A percentile compares a stretch with the other conserved stretches of the same genome.
Evolutionary conservation across 371 early-diverging fungal genomes (phyloP).

Genomic region (Synchytrium microbalum): DNA sequence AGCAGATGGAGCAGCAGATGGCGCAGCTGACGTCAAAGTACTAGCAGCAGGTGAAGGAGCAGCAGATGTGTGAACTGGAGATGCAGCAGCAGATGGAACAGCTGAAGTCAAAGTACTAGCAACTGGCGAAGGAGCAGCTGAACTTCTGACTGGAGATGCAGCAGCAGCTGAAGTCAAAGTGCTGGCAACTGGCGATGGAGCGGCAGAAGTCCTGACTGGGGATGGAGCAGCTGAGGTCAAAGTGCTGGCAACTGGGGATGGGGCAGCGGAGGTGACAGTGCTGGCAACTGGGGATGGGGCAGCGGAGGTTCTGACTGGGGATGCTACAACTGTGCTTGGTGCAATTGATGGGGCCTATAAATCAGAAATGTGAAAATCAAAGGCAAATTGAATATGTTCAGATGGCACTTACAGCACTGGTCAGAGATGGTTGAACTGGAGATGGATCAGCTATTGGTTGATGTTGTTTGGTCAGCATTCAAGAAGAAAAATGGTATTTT

Average conservation of each 20-base stretch:
- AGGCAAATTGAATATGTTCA: too few relatives aligned
- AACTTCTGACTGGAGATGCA: too few relatives aligned
- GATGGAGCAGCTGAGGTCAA: background rate
- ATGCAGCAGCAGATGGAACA: too few relatives aligned
- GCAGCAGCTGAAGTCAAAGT: background rate
- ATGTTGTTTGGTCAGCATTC: too few relatives aligned
- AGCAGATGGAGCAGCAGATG: too few relatives aligned
- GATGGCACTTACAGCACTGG: too few relatives aligned
- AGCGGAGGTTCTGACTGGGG: too few relatives aligned
- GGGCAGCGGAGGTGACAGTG: background rate
- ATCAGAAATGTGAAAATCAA: too few relatives aligned
- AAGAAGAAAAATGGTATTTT: background rate
- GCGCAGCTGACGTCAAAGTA: background rate
- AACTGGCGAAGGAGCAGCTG: too few relatives aligned
- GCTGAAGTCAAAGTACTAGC: background rate
- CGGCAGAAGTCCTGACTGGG: background rate
- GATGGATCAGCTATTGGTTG: background rate
- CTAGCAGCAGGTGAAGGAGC: slow-evolving; percentile 1
- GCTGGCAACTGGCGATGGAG: background rate
- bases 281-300: slow-evolving; percentile 2
- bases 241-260: background rate
- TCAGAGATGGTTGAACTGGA: background rate
- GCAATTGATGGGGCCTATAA: too few relatives aligned
- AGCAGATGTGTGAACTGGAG: too few relatives aligned
- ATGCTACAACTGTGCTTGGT: too few relatives aligned